Evolutionary conservation across 768 basidiomycete species (phyloP).

Genomic region (Hericium erinaceus): DNA sequence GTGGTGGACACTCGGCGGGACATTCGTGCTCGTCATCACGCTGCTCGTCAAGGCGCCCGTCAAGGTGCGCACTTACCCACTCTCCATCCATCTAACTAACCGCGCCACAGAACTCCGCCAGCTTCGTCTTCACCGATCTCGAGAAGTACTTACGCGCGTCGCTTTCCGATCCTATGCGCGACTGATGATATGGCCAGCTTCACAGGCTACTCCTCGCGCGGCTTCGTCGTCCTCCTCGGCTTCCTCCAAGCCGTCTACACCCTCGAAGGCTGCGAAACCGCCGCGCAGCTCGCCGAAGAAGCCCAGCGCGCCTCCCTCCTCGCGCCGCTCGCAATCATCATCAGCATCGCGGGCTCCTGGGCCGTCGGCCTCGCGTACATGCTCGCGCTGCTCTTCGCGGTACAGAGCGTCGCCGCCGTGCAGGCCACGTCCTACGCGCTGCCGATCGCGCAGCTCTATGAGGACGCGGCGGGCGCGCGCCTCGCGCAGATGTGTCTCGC

Average conservation of each 20-base stretch:
- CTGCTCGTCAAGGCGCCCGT: constrained; percentile 47
- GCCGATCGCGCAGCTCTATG: constrained; percentile 50
- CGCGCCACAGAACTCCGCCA: constrained; percentile 35
- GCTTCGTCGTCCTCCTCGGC: constrained; percentile 49
- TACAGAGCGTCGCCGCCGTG: constrained; percentile 41
- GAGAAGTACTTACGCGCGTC: constrained; percentile 33
- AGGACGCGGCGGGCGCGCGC: constrained; percentile 39
- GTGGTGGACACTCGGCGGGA: constrained; percentile 56
- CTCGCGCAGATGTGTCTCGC: constrained; percentile 43
- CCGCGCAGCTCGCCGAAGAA: constrained; percentile 57
- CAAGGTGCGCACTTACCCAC: constrained; percentile 26
- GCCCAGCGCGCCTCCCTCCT: constrained; percentile 45
- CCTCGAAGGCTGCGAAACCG: constrained; percentile 53
- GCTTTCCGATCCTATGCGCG: neutral
- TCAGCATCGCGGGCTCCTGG: constrained; percentile 48
- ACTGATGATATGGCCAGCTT: constrained; percentile 26
- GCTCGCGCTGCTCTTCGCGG: constrained; percentile 48
- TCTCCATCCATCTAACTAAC: neutral
- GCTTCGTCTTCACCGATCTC: constrained; percentile 47
- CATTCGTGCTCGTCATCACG: constrained; percentile 45
- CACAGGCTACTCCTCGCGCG: constrained; percentile 44
- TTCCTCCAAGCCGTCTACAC: constrained; percentile 55
- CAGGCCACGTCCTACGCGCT: constrained; percentile 44
- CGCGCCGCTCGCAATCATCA: constrained; percentile 50
- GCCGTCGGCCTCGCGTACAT: constrained; percentile 47